phyloP scores from a whole-genome alignment of 805 yeast species.

The Saturnispora sekii region DNA sequence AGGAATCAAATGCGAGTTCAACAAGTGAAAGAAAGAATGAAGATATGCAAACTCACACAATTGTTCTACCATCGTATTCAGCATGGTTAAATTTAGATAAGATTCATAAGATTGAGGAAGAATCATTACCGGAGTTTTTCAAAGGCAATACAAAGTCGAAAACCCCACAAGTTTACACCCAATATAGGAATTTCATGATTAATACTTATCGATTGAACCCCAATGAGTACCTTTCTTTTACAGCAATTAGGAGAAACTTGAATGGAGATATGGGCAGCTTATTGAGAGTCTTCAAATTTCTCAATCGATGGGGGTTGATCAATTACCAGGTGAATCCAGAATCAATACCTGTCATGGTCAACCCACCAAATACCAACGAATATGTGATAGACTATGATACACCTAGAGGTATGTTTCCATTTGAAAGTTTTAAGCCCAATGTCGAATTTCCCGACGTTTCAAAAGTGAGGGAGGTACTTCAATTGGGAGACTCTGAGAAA shows the following conservation, averaged over 20 bases:
- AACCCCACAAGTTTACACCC: conserved; percentile 71
- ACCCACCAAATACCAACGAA: conserved; percentile 69
- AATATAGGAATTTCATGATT: conserved; percentile 81
- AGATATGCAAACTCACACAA: conserved; percentile 62
- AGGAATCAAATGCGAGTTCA: too few species aligned
- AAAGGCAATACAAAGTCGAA: conserved; percentile 51
- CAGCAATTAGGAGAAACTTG: conserved; percentile 83
- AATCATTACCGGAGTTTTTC: conserved; percentile 84
- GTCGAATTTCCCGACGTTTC: conserved; percentile 34
- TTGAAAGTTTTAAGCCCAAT: conserved; percentile 68
- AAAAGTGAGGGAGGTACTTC: conserved; percentile 18
- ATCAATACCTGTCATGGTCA: conserved; percentile 55
- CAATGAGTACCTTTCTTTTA: conserved; percentile 77
- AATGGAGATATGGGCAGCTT: conserved; percentile 89
- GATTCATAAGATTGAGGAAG: conserved; percentile 69
- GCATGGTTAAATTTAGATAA: conserved; percentile 73
- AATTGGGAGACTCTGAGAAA: background rate
- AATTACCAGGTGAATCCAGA: conserved; percentile 87
- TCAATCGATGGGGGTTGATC: conserved; percentile 87
- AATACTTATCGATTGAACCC: conserved; percentile 85
- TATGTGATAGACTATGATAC: conserved; percentile 75
- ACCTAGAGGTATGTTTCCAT: conserved; percentile 88
- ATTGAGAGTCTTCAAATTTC: conserved; percentile 72
- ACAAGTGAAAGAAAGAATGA: conserved; percentile 2
- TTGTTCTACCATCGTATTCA: conserved; percentile 80